These are phyloP conservation scores for Diplotaxis tenuifolia DNA, from an alignment of 345 rosid species.

Conservation along the genomic window DNA sequence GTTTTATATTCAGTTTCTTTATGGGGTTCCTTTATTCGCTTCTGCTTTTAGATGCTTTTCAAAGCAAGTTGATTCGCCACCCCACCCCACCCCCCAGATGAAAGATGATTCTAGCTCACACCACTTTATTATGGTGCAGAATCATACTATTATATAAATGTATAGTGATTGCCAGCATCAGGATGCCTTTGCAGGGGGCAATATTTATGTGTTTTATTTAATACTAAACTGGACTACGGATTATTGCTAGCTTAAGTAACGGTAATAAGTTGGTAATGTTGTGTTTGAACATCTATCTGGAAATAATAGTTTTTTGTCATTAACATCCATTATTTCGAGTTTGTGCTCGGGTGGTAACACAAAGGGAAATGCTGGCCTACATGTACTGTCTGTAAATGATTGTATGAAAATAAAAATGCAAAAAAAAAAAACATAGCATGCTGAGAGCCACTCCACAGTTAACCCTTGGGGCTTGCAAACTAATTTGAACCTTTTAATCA, in stretches of 20 bases:
- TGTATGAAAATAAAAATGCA: not conserved
- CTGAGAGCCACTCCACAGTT: not conserved
- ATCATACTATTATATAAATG: not conserved
- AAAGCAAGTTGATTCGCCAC: conserved; percentile 23
- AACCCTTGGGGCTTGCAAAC: not conserved
- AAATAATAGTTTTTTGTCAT: no score
- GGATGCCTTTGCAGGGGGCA: not conserved
- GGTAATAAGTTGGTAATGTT: not conserved
- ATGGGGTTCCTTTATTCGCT: conserved; percentile 24
- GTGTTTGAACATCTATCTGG: no score
- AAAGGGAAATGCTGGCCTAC: no score
- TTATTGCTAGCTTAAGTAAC: not conserved
- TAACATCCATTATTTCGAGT: no score
- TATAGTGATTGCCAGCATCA: not conserved
- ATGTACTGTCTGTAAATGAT: no score
- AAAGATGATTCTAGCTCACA: conserved; percentile 37
- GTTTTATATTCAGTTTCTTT: not conserved
- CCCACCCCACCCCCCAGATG: conserved; percentile 15
- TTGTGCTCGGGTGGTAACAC: no score
- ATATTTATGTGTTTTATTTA: not conserved
- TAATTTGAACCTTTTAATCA: not conserved
- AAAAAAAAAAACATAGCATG: not conserved
- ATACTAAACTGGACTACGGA: not conserved
- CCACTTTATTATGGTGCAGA: not conserved
- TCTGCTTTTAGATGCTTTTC: conserved; percentile 40